These are phyloP conservation scores for Plasmodium ovale DNA, from an alignment of 169 alveolate genomes.

Conservation along the genomic window DNA sequence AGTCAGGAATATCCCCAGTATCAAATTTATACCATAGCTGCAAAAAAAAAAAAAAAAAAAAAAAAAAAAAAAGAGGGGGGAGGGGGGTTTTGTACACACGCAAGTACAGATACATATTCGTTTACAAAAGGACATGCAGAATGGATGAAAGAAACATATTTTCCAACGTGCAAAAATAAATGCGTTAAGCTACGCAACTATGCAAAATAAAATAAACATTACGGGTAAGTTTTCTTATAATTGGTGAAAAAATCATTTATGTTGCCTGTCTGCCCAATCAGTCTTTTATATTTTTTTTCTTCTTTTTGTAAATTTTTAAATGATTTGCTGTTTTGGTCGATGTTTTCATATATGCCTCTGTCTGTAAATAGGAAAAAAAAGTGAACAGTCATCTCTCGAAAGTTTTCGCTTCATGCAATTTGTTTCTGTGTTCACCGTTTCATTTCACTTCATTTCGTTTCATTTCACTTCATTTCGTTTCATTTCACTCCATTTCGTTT, in stretches of 20 bases:
- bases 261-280: slow-evolving; percentile 20
- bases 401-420: too few relatives aligned
- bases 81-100: too few relatives aligned
- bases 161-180: not conserved
- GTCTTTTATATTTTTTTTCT: slow-evolving; percentile 38
- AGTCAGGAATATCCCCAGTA: slow-evolving; percentile 39
- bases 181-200: not conserved
- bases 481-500: not conserved
- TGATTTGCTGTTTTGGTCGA: slow-evolving; percentile 35
- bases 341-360: slow-evolving; percentile 68
- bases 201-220: not conserved
- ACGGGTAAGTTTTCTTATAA: slow-evolving; percentile 64
- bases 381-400: too few relatives aligned
- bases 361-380: slow-evolving; percentile 15
- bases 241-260: slow-evolving; percentile 52
- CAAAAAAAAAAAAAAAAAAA: slow-evolving; percentile 13
- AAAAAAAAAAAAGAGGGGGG: not conserved
- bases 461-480: not conserved
- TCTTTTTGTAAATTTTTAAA: slow-evolving; percentile 41
- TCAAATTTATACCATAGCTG: slow-evolving; percentile 60
- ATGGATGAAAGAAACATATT: not conserved
- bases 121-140: not conserved
- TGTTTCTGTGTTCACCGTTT: too few relatives aligned
- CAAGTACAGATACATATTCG: too few relatives aligned
- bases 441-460: not conserved